phyloP scores from a whole-genome alignment of 2,329 filamentous ascomycete species.

The Diplodia sapinea region DNA sequence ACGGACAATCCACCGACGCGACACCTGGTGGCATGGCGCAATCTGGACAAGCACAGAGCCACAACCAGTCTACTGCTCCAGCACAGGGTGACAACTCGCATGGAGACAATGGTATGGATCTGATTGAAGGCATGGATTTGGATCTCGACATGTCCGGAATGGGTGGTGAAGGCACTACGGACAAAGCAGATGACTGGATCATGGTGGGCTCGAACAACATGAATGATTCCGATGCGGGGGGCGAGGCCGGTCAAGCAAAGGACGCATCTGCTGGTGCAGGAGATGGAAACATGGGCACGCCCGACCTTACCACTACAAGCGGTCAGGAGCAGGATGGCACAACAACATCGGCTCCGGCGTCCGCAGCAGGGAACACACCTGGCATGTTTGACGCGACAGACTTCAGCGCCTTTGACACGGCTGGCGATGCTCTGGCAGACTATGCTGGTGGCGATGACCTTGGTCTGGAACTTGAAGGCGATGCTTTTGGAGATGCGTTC shows the following conservation, averaged over 20 bases:
- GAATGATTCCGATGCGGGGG: neutral
- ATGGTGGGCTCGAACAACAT: constrained; percentile 37
- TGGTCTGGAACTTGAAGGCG: constrained; percentile 47
- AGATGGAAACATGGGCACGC: neutral
- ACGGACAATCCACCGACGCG: constrained; percentile 58
- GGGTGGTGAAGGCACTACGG: constrained; percentile 45
- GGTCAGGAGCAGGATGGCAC: constrained; percentile 5
- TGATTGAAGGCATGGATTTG: constrained; percentile 42
- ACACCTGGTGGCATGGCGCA: constrained; percentile 33
- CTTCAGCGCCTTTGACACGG: constrained; percentile 47
- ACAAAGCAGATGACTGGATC: constrained; percentile 43
- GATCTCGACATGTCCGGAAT: constrained; percentile 66
- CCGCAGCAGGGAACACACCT: constrained; percentile 39
- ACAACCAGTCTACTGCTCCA: constrained; percentile 24
- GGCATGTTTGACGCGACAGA: constrained; percentile 49
- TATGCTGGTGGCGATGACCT: constrained; percentile 46
- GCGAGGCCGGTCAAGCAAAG: constrained; percentile 36
- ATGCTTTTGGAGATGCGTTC: constrained; percentile 50
- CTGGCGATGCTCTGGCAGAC: constrained; percentile 49
- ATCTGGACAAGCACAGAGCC: neutral
- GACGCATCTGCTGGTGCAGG: constrained; percentile 33
- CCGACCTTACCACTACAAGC: constrained; percentile 8
- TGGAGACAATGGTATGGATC: constrained; percentile 41
- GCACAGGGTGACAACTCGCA: constrained; percentile 38
- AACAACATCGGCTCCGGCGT: constrained; percentile 28